phyloP scores from a whole-genome alignment of 2,329 filamentous ascomycete species.

The Fusarium tuaranense region DNA sequence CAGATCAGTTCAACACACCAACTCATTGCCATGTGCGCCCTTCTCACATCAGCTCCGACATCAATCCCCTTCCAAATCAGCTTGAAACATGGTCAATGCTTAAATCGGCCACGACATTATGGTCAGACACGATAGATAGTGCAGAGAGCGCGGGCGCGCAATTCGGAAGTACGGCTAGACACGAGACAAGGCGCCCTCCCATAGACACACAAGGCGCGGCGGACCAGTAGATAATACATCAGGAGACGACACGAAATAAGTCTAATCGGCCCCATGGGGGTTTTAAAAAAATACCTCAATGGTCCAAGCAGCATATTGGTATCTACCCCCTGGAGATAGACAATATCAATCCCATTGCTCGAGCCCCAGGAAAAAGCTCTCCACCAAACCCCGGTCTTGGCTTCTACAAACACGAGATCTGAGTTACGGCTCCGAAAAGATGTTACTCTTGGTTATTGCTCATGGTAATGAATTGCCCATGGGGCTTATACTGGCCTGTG shows the following conservation, averaged over 20 bases:
- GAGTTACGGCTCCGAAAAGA: not conserved
- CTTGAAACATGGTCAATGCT: slow-evolving; percentile 1
- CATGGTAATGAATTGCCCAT: not conserved
- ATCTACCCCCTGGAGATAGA: not conserved
- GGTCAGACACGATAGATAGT: slow-evolving; percentile 12
- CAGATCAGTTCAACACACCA: not conserved
- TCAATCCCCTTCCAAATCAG: not conserved
- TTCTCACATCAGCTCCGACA: not conserved
- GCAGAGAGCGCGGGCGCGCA: not conserved
- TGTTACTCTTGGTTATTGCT: slow-evolving; percentile 30
- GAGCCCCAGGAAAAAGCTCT: not conserved
- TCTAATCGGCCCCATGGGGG: slow-evolving; percentile 2
- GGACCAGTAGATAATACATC: not conserved
- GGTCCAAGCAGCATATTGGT: not conserved
- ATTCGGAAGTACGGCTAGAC: slow-evolving; percentile 2
- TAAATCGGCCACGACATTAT: not conserved
- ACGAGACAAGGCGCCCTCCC: not conserved
- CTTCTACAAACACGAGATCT: not conserved
- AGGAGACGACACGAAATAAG: not conserved
- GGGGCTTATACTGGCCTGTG: slow-evolving; percentile 29
- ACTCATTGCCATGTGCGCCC: not conserved
- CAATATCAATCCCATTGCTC: not conserved
- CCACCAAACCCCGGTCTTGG: slow-evolving; percentile 17
- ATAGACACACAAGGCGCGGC: not conserved
- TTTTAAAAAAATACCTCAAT: not conserved